Base-by-base conservation (phyloP, 176 grass and related monocot species). In the Phragmites australis region DNA sequence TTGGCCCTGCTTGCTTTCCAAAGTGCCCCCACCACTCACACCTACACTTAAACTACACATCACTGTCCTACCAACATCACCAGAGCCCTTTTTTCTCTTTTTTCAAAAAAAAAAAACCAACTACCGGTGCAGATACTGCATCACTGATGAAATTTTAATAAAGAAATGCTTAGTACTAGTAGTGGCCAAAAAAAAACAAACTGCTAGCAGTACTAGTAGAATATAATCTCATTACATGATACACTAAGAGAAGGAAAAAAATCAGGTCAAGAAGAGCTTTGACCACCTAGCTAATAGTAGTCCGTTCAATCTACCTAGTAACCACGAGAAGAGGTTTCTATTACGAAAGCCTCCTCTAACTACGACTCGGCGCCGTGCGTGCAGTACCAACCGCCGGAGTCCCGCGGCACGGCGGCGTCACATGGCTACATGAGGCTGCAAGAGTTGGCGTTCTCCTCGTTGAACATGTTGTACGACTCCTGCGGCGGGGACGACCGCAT, bases 341-440 rank as follows among this genome's bases (percentile, higher is more conserved):
- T 89, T 83, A 76, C 70, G 73, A 74, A 57, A 77, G 65, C 80
- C 48, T 70, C 49, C 26, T 64, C 65, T 76, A 89, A 47, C 83
- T 72, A 88, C 84, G 83, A 29, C 71, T 82, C 78, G 55, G 2
- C 53, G 17, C 16, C 42, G 65, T 26, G 50, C 77, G 56, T n/a
- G n/a, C n/a, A n/a, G n/a, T n/a, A n/a, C 58, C 48, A 58, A 16
- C 79, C 16, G 9, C 64, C 68, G 16, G 46, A 2, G 34, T 37
- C 34, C 34, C 45, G 23, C 17, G 65, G 8, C 31, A n/a, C n/a
- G 52, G 11, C 19, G 74, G 27, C 16, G 23, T 32, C 54, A 45
- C 30, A 22, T 10, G 19, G 70, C 91, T 77, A 94, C 92, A 94
- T 94, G 74, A 94, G 5, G 52, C 54, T 90, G 57, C 93, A 94